Conservation (phyloP, 148 eudicot genomes). For the Tetragonia tetragonoides region DNA sequence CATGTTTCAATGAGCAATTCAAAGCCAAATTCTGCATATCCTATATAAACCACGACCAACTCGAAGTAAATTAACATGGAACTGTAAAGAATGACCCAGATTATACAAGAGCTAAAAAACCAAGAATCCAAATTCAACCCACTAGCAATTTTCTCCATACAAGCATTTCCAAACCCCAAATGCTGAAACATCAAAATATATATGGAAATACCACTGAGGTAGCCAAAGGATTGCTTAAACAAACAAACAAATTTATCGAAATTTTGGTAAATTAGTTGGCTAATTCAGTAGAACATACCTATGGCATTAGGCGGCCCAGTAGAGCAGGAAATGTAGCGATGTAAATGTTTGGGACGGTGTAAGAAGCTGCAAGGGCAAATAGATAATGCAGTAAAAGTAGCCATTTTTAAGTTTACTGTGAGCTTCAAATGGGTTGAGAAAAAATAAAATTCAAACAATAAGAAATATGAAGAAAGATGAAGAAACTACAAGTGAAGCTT, state of each 20-base stretch:
- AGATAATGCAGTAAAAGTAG: conserved; percentile 54
- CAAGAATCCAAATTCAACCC: conserved; percentile 14
- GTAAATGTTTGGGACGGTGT: conserved; percentile 40
- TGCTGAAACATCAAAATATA: neutral
- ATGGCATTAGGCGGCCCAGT: conserved; percentile 29
- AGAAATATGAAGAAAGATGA: neutral
- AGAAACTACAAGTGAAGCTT: neutral
- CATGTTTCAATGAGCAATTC: neutral
- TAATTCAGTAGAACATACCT: conserved; percentile 29
- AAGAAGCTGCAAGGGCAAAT: conserved; percentile 47
- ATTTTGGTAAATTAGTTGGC: neutral
- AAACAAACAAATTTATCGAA: neutral
- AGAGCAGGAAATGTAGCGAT: conserved; percentile 48
- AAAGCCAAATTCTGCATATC: neutral
- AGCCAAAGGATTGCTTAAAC: neutral
- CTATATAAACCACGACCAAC: neutral
- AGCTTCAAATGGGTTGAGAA: neutral
- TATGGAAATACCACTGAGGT: neutral
- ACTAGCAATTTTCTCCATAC: neutral
- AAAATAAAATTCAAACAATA: neutral
- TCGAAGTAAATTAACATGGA: neutral
- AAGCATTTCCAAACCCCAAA: neutral
- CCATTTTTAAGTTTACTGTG: conserved; percentile 37
- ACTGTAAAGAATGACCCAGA: neutral
- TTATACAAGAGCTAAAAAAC: neutral